Evolutionary conservation across 495 filamentous ascomycete genomes (phyloP).

Genomic region (Hyaloscypha variabilis): DNA sequence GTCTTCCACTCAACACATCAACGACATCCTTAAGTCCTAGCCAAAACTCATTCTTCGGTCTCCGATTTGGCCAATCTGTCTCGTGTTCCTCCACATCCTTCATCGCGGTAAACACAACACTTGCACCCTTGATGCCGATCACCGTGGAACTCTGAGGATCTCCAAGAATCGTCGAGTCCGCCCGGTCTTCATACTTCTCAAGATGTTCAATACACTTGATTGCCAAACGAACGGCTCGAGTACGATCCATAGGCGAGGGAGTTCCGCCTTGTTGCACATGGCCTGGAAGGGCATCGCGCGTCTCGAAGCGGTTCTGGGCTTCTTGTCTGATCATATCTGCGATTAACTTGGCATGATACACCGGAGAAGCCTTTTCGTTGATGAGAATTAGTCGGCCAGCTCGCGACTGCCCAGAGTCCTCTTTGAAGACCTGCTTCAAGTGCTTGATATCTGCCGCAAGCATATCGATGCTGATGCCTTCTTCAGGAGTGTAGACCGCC

Average conservation of each 20-base stretch:
- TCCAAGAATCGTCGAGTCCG: slow-evolving; percentile 66
- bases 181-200: slow-evolving; percentile 70
- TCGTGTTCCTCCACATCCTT: slow-evolving; percentile 73
- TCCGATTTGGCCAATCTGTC: slow-evolving; percentile 89
- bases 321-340: slow-evolving; percentile 96
- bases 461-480: slow-evolving; percentile 94
- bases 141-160: slow-evolving; percentile 74
- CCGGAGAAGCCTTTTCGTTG: slow-evolving; percentile 88
- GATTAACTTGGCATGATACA: slow-evolving; percentile 90
- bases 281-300: slow-evolving; percentile 89
- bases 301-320: slow-evolving; percentile 88
- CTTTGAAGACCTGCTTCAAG: slow-evolving; percentile 80
- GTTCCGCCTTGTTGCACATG: slow-evolving; percentile 97
- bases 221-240: slow-evolving; percentile 86
- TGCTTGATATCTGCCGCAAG: slow-evolving; percentile 88
- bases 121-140: slow-evolving; percentile 90
- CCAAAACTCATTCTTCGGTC: slow-evolving; percentile 89
- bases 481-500: slow-evolving; percentile 97
- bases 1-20: slow-evolving; percentile 79
- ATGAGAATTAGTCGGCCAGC: slow-evolving; percentile 93
- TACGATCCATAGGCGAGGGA: slow-evolving; percentile 94
- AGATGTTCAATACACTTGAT: slow-evolving; percentile 91
- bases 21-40: slow-evolving; percentile 77
- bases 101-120: slow-evolving; percentile 85
- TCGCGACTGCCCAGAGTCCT: slow-evolving; percentile 86